phyloP scores from a whole-genome alignment of 2,329 filamentous ascomycete species.

The Colletotrichum destructivum region DNA sequence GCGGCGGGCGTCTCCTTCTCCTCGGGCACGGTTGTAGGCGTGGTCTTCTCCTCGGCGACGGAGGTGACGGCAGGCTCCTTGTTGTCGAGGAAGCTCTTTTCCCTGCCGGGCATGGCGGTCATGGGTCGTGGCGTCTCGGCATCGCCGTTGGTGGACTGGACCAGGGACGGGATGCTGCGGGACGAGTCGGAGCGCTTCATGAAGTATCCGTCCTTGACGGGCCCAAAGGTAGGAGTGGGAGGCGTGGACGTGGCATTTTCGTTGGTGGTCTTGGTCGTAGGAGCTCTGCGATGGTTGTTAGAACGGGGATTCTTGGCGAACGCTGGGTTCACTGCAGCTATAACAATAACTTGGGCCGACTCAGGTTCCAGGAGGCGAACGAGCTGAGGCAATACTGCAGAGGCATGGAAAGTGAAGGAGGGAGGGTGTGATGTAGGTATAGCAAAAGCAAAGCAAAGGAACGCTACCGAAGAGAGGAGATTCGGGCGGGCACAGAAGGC shows the following conservation, averaged over 20 bases:
- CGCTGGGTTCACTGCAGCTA: conserved; percentile 4
- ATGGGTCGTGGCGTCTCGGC: conserved; percentile 28
- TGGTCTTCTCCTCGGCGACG: not conserved
- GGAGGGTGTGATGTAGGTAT: not conserved
- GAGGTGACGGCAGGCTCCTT: conserved; percentile 23
- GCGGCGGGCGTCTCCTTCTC: not conserved
- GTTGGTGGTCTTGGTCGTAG: conserved; percentile 38
- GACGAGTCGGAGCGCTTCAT: conserved; percentile 36
- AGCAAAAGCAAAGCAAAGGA: conserved; percentile 4
- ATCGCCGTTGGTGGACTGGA: conserved; percentile 23
- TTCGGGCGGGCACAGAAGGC: conserved; percentile 35
- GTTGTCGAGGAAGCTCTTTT: conserved; percentile 26
- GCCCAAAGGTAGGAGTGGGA: conserved; percentile 37
- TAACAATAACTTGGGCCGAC: conserved; percentile 21
- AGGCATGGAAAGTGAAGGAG: conserved; percentile 23
- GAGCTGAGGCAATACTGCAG: conserved; percentile 29
- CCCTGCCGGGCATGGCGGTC: conserved; percentile 38
- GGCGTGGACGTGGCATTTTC: conserved; percentile 36
- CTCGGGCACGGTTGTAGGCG: not conserved
- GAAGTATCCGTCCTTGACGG: conserved; percentile 37
- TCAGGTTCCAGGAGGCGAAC: conserved; percentile 9
- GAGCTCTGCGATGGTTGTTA: conserved; percentile 28
- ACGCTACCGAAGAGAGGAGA: conserved; percentile 40
- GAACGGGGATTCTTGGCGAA: not conserved
- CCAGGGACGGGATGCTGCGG: conserved; percentile 35